Base-by-base conservation (phyloP, 1,284 basidiomycete species). In the Ceraceosorus bombacis region DNA sequence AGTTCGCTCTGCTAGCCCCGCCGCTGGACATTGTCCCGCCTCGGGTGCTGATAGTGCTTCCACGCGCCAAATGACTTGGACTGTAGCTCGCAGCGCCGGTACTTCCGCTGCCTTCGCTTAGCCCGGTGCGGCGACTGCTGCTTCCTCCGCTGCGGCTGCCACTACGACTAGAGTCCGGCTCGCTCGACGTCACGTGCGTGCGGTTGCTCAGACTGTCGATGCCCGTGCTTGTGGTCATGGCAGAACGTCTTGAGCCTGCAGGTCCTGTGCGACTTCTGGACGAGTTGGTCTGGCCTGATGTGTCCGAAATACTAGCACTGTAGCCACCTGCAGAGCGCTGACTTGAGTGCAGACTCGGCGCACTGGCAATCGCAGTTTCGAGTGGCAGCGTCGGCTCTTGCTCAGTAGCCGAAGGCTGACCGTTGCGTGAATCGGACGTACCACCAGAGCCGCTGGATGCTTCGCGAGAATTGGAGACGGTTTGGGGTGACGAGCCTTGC, bases 1-100 rank as follows among this genome's bases (percentile, higher is more conserved):
- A 53, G 51, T 38, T 15, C 10, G 43, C 43, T 10, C 43, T 10
- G 43, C 15, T 10, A 10, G 49, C 49, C 9, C 9, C 49, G 17
- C 41, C 48, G 41, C 41, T 40, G 36, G 39, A 48, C 8, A 17
- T 37, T 8, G 37, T n/a, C 10, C 57, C 27, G 10, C 63, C 66
- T 17, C 68, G 59, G 15, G 68, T 68, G 54, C 68, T 68, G 6
- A 59, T 46, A 1, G 65, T 69, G 43, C 63, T 66, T 52, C 56
- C 67, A 38, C 68, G 51, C 10, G 57, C 64, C 8, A 69, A 59
- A 38, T 62, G 40, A 46, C 60, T 64, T 0, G 69, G 67, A 49
- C 59, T 67, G 54, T 69, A 70, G 60, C 67, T 69, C 5, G 69
- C 69, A 6, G 69, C 69, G 5, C 69, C 67, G 3, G 64, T 69